Evolutionary conservation across 2,329 filamentous ascomycete species (phyloP).

Genomic region (Fusarium tricinctum): DNA sequence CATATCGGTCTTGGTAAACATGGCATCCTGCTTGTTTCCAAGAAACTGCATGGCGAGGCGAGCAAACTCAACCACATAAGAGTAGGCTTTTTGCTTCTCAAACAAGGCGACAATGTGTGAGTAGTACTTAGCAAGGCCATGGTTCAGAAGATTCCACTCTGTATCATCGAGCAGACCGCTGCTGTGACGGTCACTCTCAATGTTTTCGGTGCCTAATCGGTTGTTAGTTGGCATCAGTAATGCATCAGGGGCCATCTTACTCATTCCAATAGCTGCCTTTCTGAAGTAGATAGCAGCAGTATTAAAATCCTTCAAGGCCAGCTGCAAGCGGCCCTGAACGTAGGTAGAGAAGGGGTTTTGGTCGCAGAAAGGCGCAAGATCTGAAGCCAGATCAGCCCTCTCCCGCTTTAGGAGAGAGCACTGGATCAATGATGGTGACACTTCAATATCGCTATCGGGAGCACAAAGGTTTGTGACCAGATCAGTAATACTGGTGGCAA

Average conservation of each 20-base stretch:
- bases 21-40: conserved; percentile 49
- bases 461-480: conserved; percentile 76
- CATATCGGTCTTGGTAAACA: conserved; percentile 74
- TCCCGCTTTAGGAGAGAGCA: conserved; percentile 72
- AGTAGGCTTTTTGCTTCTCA: conserved; percentile 81
- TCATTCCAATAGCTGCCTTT: conserved; percentile 84
- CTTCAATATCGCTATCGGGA: conserved; percentile 74
- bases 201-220: conserved; percentile 60
- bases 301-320: conserved; percentile 80
- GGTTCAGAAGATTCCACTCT: conserved; percentile 77
- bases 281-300: conserved; percentile 82
- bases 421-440: conserved; percentile 72
- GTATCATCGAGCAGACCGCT: conserved; percentile 79
- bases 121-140: conserved; percentile 86
- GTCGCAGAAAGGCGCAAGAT: conserved; percentile 69
- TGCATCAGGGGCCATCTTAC: conserved; percentile 66
- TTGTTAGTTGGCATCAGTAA: conserved; percentile 47
- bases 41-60: conserved; percentile 78
- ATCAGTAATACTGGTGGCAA: conserved; percentile 74
- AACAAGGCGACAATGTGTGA: conserved; percentile 87
- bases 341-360: conserved; percentile 79
- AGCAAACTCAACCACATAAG: conserved; percentile 87
- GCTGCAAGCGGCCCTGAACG: conserved; percentile 83
- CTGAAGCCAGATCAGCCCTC: conserved; percentile 70
- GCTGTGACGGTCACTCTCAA: conserved; percentile 67